These are phyloP conservation scores for Xylaria castorea DNA, from an alignment of 495 filamentous ascomycete species.

Conservation along the genomic window DNA sequence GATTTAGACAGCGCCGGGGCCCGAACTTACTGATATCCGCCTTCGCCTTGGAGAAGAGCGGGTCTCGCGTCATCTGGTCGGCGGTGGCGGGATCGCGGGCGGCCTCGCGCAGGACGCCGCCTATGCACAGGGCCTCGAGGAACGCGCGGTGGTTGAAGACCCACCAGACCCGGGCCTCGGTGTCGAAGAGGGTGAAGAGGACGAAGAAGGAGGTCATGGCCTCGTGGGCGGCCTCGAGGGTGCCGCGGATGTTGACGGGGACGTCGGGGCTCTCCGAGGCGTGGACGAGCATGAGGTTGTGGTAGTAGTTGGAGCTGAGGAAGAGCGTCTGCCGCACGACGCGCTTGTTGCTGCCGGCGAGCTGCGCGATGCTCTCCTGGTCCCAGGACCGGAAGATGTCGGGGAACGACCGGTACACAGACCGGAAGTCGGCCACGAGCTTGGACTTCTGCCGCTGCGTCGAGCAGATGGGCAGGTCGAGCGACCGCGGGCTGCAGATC, in stretches of 20 bases:
- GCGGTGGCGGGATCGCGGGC: conserved; percentile 41
- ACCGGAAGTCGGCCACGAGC: conserved; percentile 66
- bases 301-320: conserved; percentile 72
- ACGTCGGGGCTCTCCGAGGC: conserved; percentile 64
- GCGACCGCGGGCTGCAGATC: conserved; percentile 69
- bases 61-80: conserved; percentile 52
- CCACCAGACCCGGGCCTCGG: conserved; percentile 77
- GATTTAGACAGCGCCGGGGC: neutral
- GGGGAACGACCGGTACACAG: conserved; percentile 69
- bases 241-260: conserved; percentile 66
- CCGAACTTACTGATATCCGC: conserved; percentile 60
- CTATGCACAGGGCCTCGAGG: conserved; percentile 66
- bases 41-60: conserved; percentile 60
- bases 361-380: conserved; percentile 54
- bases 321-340: conserved; percentile 72
- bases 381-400: conserved; percentile 67
- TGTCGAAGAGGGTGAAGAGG: conserved; percentile 65
- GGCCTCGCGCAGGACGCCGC: conserved; percentile 52
- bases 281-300: conserved; percentile 75
- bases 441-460: conserved; percentile 64
- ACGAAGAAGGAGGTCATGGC: conserved; percentile 70
- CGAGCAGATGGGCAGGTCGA: conserved; percentile 67
- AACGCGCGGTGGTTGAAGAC: conserved; percentile 78
- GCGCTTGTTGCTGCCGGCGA: conserved; percentile 61
- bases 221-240: conserved; percentile 72